Percentiles rank a stretch among this genome's conserved stretches.
These are phyloP conservation scores for Sequoia sempervirens DNA, from an alignment of 75 land plant genomes.

Conservation along the genomic window DNA sequence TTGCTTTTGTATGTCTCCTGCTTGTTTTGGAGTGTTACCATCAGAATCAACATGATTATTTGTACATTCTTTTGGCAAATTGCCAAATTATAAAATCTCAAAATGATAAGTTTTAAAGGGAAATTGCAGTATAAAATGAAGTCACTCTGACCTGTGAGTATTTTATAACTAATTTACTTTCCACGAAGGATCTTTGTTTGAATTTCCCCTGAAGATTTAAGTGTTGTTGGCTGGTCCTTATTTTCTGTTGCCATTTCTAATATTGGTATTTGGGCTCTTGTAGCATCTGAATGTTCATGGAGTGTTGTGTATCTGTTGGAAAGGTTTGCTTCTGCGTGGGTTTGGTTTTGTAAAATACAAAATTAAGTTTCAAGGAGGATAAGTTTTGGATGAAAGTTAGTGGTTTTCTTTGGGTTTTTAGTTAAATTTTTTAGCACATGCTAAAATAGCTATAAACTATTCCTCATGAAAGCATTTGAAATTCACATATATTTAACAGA, in stretches of 20 bases:
- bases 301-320: neutral
- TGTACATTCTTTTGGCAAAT: neutral
- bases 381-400: neutral
- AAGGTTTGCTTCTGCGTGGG: neutral
- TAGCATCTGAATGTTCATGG: neutral
- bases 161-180: neutral
- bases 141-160: neutral
- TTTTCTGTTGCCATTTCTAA: neutral
- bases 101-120: neutral
- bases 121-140: neutral
- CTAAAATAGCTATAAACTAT: neutral
- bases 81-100: neutral
- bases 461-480: neutral
- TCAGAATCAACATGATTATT: constrained; percentile 59
- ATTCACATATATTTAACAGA: too few species aligned
- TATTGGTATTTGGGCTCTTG: neutral
- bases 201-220: neutral
- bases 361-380: neutral
- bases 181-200: neutral
- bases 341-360: neutral
- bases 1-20: constrained; percentile 66
- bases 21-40: constrained; percentile 69
- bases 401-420: neutral
- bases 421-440: neutral
- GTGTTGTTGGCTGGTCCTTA: neutral